A percentile compares a stretch with the other conserved stretches of the same genome.
Evolutionary conservation across 2,329 filamentous ascomycete species (phyloP).

Genomic region (Diaporthe amygdali): DNA sequence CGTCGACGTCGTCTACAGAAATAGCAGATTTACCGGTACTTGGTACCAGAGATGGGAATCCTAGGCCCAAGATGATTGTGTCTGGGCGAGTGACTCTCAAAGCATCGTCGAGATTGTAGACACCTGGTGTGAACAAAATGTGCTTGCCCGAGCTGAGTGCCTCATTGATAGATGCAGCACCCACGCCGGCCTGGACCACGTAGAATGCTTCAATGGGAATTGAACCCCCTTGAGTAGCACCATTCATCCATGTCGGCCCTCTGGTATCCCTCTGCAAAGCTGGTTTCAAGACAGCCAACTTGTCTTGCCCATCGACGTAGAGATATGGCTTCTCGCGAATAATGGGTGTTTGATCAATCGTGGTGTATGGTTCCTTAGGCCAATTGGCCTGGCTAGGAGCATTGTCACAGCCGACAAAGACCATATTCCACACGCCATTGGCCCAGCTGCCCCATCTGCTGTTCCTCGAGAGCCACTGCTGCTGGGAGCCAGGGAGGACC

Average conservation of each 20-base stretch:
- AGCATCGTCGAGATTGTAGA: conserved; percentile 35
- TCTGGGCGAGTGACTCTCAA: conserved; percentile 31
- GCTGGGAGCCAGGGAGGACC: conserved; percentile 39
- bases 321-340: conserved; percentile 40
- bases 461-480: conserved; percentile 41
- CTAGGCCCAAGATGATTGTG: conserved; percentile 38
- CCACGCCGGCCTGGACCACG: conserved; percentile 31
- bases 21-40: conserved; percentile 32
- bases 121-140: conserved; percentile 37
- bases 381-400: conserved; percentile 35
- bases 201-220: conserved; percentile 35
- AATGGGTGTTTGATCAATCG: conserved; percentile 34
- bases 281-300: conserved; percentile 37
- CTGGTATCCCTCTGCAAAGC: conserved; percentile 33
- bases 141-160: conserved; percentile 36
- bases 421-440: conserved; percentile 42
- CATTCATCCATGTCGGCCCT: conserved; percentile 35
- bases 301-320: conserved; percentile 28
- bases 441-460: conserved; percentile 39
- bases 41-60: conserved; percentile 37
- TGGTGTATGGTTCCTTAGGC: conserved; percentile 36
- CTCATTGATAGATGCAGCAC: conserved; percentile 33
- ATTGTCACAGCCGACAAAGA: conserved; percentile 36
- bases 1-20: conserved; percentile 35
- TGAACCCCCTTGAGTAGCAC: conserved; percentile 33